These are phyloP conservation scores for Nematocida displodere DNA, from an alignment of 371 early-diverging fungal genomes.

Conservation along the genomic window DNA sequence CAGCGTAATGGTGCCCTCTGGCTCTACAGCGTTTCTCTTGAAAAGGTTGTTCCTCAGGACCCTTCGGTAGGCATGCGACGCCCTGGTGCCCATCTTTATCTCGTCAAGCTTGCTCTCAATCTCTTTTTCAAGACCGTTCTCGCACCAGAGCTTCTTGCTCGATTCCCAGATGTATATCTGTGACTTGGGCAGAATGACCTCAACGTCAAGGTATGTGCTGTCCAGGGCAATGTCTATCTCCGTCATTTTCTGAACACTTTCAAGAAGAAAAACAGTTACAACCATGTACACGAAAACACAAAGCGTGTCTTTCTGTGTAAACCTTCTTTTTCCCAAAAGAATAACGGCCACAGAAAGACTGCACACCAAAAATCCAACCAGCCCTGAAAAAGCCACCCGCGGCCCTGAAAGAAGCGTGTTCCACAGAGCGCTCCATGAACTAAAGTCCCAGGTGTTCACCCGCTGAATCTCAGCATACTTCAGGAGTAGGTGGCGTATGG, in stretches of 20 bases:
- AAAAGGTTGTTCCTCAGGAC: not conserved
- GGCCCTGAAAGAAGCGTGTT: constrained; percentile 1
- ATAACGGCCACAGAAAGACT: not conserved
- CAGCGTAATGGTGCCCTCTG: not conserved
- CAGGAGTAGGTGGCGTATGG: constrained; percentile 12
- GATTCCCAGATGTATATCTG: not conserved
- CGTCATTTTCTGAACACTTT: constrained; percentile 39
- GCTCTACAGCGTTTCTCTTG: not conserved
- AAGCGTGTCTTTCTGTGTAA: constrained; percentile 49
- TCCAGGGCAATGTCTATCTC: constrained; percentile 16
- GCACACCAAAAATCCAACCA: not conserved
- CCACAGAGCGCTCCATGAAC: not conserved
- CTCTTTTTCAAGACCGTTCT: not conserved
- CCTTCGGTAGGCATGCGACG: constrained; percentile 4
- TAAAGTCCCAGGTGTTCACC: constrained; percentile 29
- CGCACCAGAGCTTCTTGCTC: constrained; percentile 13
- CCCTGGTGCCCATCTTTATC: not conserved
- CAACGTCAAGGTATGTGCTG: constrained; percentile 7
- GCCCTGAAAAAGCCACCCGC: not conserved
- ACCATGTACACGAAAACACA: constrained; percentile 47
- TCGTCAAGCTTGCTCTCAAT: constrained; percentile 6
- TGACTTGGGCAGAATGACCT: constrained; percentile 10
- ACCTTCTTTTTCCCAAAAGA: constrained; percentile 18
- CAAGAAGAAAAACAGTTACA: constrained; percentile 38
- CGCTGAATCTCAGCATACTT: not conserved